Base-by-base conservation (phyloP, 768 basidiomycete genomes). In the Calvatia gigantea region DNA sequence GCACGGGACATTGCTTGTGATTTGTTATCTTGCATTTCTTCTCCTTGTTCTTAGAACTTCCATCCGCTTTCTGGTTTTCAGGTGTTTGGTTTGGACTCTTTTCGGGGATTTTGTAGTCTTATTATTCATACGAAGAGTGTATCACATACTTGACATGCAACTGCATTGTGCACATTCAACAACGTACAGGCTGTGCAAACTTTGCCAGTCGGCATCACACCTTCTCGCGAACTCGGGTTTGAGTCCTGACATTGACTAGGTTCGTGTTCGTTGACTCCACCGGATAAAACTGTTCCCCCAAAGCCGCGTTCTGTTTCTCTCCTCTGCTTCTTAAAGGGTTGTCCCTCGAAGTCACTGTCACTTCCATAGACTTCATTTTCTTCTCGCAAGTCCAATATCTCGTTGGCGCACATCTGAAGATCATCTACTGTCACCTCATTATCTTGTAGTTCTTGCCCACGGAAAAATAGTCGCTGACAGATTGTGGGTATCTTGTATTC, bases 401-500 rank as follows among this genome's bases (percentile, higher is more conserved):
- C 88, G 60, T 86, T 80, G 38, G 79, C 78, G 35, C 73, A 62
- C 35, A 82, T 67, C 42, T 76, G 68, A 14, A 88, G 70, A 29
- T 82, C 75, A 25, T 76, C 82, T 28, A 88, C 71, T 0, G 83
- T 82, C 5, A 73, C 79, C 23, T 74, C 56, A 63, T 82, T 89
- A 66, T 89, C 85, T 2, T 79, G 72, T 1, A 94, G 75, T 69
- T 91, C 91, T 33, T 70, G 68, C 0, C 77, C 81, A 35, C 77
- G 73, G 64, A 84, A 77, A 63, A 82, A 87, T 23, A 94, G 69
- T 46, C 85, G 79, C 65, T 93, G 91, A 57, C 80, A 86, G 53
- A 92, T 89, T 8, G 86, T 86, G 32, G 91, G 86, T 54, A 92
- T 84, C 35, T 74, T 74, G 50, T 86, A 71, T 41, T 78, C 75